phyloP scores from a whole-genome alignment of 139 green algal species.

The Yamagishiella unicocca region DNA sequence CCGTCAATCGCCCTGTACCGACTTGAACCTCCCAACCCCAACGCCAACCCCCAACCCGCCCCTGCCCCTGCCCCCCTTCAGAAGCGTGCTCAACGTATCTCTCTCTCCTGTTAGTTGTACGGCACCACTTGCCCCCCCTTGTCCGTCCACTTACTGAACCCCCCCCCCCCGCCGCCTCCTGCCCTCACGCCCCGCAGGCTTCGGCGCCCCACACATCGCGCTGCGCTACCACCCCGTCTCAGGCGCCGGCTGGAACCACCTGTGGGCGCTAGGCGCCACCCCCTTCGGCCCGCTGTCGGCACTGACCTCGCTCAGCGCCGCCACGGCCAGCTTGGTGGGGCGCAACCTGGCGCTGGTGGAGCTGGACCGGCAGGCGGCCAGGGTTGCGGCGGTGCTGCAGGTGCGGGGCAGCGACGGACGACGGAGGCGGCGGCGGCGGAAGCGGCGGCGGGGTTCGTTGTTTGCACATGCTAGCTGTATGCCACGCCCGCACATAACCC shows the following conservation, averaged over 20 bases:
- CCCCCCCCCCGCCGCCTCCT: background rate
- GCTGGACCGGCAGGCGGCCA: conserved; percentile 39
- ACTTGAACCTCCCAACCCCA: too few species aligned
- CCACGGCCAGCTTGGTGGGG: background rate
- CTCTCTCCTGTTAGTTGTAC: background rate
- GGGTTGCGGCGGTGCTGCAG: conserved; percentile 45
- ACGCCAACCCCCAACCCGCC: too few species aligned
- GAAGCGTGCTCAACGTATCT: too few species aligned
- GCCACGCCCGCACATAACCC: too few species aligned
- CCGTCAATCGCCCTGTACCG: too few species aligned
- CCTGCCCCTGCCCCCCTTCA: too few species aligned
- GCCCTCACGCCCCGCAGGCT: conserved; percentile 31
- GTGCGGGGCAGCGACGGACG: background rate
- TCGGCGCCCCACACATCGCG: conserved; percentile 40
- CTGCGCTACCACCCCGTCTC: conserved; percentile 47
- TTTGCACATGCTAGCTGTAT: too few species aligned
- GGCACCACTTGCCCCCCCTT: background rate
- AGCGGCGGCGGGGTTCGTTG: too few species aligned
- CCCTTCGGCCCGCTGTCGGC: conserved; percentile 50
- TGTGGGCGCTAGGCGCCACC: conserved; percentile 53
- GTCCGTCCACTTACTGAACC: background rate
- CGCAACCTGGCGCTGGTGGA: conserved; percentile 51
- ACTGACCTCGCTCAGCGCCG: background rate
- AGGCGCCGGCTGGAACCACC: conserved; percentile 40
- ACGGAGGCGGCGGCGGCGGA: too few species aligned